A percentile compares a stretch with the other conserved stretches of the same genome.
Evolutionary conservation across 495 filamentous ascomycete species (phyloP).

Genomic region (Podospora tetraspora): DNA sequence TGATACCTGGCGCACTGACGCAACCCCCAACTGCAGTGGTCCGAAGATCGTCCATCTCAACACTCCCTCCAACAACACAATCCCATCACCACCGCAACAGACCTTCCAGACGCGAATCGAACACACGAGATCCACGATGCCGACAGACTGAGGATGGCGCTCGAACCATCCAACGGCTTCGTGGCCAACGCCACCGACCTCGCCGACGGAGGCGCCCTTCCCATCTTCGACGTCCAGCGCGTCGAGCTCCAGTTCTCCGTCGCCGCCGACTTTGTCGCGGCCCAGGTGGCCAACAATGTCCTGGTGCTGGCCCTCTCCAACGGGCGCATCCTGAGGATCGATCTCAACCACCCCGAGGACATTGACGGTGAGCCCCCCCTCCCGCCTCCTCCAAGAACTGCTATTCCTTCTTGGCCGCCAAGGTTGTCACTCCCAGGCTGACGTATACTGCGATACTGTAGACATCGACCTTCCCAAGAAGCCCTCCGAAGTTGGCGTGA

Average conservation of each 20-base stretch:
- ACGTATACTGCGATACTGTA: conserved; percentile 29
- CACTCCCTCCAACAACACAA: background rate
- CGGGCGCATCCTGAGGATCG: conserved; percentile 84
- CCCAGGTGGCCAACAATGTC: conserved; percentile 96
- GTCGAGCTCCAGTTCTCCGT: conserved; percentile 90
- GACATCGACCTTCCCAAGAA: conserved; percentile 98
- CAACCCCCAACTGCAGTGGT: background rate
- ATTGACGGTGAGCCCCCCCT: conserved; percentile 68
- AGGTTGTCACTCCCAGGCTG: conserved; percentile 6
- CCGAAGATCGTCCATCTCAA: background rate
- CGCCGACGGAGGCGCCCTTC: conserved; percentile 55
- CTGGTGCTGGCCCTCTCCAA: conserved; percentile 84
- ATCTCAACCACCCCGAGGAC: conserved; percentile 86
- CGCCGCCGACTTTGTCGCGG: conserved; percentile 89
- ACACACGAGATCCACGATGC: conserved; percentile 8
- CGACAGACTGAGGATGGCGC: conserved; percentile 34
- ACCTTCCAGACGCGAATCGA: background rate
- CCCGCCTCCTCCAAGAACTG: background rate
- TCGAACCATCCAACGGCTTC: conserved; percentile 49
- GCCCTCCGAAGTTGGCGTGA: conserved; percentile 80
- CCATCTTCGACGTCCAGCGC: conserved; percentile 87
- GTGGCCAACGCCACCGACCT: conserved; percentile 47
- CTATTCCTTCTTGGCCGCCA: background rate
- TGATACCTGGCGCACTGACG: background rate
- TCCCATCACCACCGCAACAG: background rate